A percentile compares a stretch with the other conserved stretches of the same genome.
Evolutionary conservation across 2,329 filamentous ascomycete species (phyloP).

Genomic region (Aspergillus amoenus): DNA sequence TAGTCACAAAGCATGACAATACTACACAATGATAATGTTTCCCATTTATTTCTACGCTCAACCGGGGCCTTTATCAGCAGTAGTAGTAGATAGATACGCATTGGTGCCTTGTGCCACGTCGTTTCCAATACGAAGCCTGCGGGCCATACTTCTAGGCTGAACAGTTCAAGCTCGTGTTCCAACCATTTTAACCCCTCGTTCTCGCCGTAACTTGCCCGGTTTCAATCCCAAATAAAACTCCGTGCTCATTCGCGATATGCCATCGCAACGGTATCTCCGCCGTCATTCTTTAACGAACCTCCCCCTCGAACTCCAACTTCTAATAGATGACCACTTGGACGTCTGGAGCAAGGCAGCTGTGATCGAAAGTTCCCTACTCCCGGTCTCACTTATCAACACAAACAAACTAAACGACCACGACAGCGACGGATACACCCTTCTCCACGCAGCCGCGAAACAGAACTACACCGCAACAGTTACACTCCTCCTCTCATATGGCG

Average conservation of each 20-base stretch:
- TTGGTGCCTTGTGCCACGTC: conserved; percentile 36
- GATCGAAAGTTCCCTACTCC: not conserved
- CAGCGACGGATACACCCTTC: not conserved
- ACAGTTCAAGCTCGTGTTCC: not conserved
- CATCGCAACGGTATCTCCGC: not conserved
- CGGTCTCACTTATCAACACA: not conserved
- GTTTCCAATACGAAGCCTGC: not conserved
- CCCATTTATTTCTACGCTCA: too few species aligned
- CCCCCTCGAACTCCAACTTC: not conserved
- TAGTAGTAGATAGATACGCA: too few species aligned
- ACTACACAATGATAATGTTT: too few species aligned
- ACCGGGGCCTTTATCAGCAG: too few species aligned
- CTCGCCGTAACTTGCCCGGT: too few species aligned
- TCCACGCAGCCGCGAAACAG: not conserved
- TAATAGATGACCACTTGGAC: not conserved
- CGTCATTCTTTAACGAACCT: not conserved
- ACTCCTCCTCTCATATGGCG: not conserved
- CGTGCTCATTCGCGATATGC: not conserved
- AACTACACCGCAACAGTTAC: not conserved
- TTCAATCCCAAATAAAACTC: not conserved
- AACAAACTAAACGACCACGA: not conserved
- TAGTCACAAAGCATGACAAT: too few species aligned
- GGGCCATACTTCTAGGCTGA: not conserved
- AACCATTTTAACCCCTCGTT: not conserved
- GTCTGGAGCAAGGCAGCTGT: not conserved